These are phyloP conservation scores for Sesbania bispinosa DNA, from an alignment of 306 rosid species.

Conservation along the genomic window DNA sequence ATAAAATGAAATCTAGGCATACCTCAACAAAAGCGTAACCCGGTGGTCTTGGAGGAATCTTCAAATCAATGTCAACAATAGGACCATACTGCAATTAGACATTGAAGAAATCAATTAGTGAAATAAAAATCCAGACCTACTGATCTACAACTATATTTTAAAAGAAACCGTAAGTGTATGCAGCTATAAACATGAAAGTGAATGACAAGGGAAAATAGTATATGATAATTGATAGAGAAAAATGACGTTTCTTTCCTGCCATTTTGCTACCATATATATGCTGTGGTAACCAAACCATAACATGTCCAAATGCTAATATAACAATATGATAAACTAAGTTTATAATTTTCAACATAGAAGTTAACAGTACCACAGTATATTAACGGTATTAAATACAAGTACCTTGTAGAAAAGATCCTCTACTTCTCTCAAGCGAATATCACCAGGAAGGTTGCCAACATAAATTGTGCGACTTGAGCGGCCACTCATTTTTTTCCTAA, in stretches of 20 bases:
- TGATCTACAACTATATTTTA: not conserved
- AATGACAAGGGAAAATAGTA: not conserved
- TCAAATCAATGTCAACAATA: slow-evolving; percentile 85
- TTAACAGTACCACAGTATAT: not conserved
- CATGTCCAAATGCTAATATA: not conserved
- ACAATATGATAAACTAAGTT: not conserved
- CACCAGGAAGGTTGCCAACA: slow-evolving; percentile 96
- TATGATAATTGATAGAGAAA: not conserved
- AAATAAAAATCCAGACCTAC: not conserved
- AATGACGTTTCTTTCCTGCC: not conserved
- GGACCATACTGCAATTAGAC: slow-evolving; percentile 71
- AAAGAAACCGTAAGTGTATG: too few species aligned
- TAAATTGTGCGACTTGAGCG: slow-evolving; percentile 76
- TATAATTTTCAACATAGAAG: not conserved
- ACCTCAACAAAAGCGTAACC: slow-evolving; percentile 96
- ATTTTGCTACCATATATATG: not conserved
- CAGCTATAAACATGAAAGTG: too few species aligned
- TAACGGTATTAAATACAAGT: not conserved
- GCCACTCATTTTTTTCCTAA: slow-evolving; percentile 56
- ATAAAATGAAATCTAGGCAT: slow-evolving; percentile 12
- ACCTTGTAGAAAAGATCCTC: slow-evolving; percentile 92
- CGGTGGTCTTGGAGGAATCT: slow-evolving; percentile 86
- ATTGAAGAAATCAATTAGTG: not conserved
- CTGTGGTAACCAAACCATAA: not conserved
- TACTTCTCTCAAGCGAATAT: slow-evolving; percentile 79